Conservation (phyloP, 169 alveolate species). For the Plasmodium coatneyi region DNA sequence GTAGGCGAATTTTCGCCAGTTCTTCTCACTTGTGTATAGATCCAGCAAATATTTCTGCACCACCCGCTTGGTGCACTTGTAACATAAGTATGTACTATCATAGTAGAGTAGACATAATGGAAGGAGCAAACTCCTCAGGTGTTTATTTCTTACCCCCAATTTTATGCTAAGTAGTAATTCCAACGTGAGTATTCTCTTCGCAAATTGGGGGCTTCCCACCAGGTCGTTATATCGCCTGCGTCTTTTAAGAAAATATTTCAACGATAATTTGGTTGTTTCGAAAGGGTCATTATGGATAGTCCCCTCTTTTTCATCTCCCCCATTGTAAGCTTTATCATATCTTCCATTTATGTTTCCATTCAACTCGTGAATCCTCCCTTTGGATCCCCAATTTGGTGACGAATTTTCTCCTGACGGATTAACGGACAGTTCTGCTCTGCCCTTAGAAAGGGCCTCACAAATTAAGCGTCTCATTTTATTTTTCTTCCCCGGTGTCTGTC, state of each 20-base stretch:
- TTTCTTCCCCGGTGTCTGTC: conserved; percentile 27
- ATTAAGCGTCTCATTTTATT: conserved; percentile 6
- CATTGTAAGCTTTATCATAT: neutral
- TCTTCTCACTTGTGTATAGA: conserved; percentile 4
- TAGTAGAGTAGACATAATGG: conserved; percentile 44
- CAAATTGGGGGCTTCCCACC: conserved; percentile 32
- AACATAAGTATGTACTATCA: conserved; percentile 23
- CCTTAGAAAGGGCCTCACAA: neutral
- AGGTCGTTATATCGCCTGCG: neutral
- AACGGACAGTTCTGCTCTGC: neutral
- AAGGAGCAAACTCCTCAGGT: conserved; percentile 14
- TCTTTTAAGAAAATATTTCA: neutral
- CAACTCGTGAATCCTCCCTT: neutral
- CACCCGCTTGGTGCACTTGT: conserved; percentile 41
- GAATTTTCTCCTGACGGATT: neutral
- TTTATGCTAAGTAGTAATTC: conserved; percentile 8
- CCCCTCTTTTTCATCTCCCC: neutral
- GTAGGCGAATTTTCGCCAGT: conserved; percentile 1
- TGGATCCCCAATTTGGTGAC: neutral
- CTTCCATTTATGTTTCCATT: neutral
- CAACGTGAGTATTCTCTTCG: neutral
- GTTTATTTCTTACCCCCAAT: conserved; percentile 19
- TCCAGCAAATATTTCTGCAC: conserved; percentile 39
- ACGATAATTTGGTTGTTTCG: neutral
- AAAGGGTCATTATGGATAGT: neutral